Conservation (phyloP, 2,329 filamentous ascomycete species). For the Penicillium sp. region DNA sequence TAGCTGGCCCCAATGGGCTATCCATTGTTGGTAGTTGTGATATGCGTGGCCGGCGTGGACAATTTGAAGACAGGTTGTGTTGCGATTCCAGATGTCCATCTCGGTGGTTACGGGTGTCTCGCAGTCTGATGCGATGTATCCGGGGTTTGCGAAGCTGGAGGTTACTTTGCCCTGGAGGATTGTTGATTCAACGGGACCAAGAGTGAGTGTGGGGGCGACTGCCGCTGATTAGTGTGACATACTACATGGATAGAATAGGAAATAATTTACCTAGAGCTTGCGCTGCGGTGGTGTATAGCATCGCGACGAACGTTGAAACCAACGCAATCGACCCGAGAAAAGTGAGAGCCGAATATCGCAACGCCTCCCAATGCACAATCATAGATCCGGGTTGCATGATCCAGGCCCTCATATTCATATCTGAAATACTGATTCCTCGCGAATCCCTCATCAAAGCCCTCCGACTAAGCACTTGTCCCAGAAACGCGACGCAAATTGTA, state of each 20-base stretch:
- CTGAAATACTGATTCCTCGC: conserved; percentile 68
- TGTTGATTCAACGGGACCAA: conserved; percentile 51
- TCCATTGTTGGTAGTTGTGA: conserved; percentile 65
- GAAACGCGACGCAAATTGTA: conserved; percentile 70
- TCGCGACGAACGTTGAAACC: conserved; percentile 62
- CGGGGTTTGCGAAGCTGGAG: conserved; percentile 62
- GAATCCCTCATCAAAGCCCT: conserved; percentile 61
- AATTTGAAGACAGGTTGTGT: conserved; percentile 64
- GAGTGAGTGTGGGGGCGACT: conserved; percentile 69
- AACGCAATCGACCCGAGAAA: conserved; percentile 64
- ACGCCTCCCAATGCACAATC: conserved; percentile 64
- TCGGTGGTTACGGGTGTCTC: conserved; percentile 56
- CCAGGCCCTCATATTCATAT: conserved; percentile 77
- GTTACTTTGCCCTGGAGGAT: conserved; percentile 57
- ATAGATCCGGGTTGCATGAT: conserved; percentile 70
- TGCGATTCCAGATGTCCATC: conserved; percentile 43
- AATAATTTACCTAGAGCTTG: conserved; percentile 58
- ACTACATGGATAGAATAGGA: too few species aligned
- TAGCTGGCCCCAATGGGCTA: conserved; percentile 54
- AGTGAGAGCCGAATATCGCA: conserved; percentile 63
- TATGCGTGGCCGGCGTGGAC: conserved; percentile 67
- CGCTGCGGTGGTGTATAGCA: conserved; percentile 74
- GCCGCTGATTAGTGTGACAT: not conserved
- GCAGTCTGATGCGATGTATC: conserved; percentile 58
- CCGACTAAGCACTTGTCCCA: conserved; percentile 72